Conservation (phyloP, 495 filamentous ascomycete species). For the Neurospora sp. region DNA sequence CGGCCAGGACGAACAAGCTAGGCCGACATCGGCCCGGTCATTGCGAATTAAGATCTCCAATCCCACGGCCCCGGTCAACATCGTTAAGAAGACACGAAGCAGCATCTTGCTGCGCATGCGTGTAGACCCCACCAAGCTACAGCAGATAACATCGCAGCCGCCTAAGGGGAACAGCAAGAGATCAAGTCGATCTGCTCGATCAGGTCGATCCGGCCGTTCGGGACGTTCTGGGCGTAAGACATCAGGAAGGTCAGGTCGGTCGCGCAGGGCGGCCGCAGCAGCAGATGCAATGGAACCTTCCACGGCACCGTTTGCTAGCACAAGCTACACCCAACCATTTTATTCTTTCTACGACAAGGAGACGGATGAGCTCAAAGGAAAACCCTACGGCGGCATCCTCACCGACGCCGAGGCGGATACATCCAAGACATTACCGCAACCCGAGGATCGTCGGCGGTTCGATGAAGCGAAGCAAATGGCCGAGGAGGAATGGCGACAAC, state of each 20-base stretch:
- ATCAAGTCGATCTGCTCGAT: constrained; percentile 6
- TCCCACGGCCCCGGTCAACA: constrained; percentile 6
- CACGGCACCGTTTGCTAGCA: constrained; percentile 43
- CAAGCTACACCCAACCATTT: constrained; percentile 53
- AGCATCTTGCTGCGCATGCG: constrained; percentile 40
- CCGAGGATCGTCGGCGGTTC: constrained; percentile 71
- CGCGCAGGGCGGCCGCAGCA: constrained; percentile 1
- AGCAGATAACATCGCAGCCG: constrained; percentile 44
- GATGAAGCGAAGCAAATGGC: constrained; percentile 80
- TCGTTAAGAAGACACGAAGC: constrained; percentile 30
- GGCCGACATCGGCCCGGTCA: constrained; percentile 30
- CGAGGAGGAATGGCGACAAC: constrained; percentile 78
- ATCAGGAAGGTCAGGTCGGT: constrained; percentile 3
- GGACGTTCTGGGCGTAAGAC: neutral
- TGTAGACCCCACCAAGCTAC: constrained; percentile 48
- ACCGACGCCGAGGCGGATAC: constrained; percentile 87
- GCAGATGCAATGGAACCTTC: constrained; percentile 16
- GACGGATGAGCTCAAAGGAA: constrained; percentile 77
- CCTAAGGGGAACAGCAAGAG: constrained; percentile 41
- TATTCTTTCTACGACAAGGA: constrained; percentile 82
- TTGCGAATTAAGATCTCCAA: constrained; percentile 27
- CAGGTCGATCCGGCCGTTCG: neutral
- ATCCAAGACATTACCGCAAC: constrained; percentile 69
- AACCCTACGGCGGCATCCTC: constrained; percentile 92
- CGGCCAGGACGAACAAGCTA: constrained; percentile 19